These are phyloP conservation scores for Pilaira anomala DNA, from an alignment of 192 early-diverging fungal genomes.

Conservation along the genomic window DNA sequence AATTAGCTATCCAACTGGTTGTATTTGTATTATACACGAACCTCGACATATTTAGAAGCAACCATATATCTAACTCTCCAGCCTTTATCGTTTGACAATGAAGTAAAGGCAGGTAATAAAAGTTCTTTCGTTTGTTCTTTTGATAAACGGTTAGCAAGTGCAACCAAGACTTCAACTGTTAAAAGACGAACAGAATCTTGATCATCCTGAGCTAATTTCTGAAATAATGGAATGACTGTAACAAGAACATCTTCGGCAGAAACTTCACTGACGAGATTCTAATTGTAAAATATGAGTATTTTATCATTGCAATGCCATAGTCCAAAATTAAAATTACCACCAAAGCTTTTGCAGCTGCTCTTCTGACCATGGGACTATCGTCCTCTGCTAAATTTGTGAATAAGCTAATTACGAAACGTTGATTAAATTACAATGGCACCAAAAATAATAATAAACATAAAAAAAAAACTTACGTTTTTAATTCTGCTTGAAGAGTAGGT, in stretches of 20 bases:
- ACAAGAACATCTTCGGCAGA: conserved; percentile 74
- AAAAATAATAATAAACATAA: background rate
- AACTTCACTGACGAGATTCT: conserved; percentile 39
- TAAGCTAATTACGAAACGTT: conserved; percentile 39
- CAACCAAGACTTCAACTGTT: conserved; percentile 87
- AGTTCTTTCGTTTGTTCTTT: conserved; percentile 75
- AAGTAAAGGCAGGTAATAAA: conserved; percentile 70
- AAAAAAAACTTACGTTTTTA: conserved; percentile 61
- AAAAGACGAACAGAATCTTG: conserved; percentile 98
- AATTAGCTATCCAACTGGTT: background rate
- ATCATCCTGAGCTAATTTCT: conserved; percentile 75
- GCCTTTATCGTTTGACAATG: conserved; percentile 86
- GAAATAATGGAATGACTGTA: conserved; percentile 88
- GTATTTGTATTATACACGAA: conserved; percentile 33
- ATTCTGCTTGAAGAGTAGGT: conserved; percentile 76
- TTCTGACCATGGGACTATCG: conserved; percentile 97
- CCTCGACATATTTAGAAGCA: conserved; percentile 95
- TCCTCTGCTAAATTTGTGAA: conserved; percentile 85
- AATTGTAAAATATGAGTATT: conserved; percentile 1
- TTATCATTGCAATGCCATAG: background rate
- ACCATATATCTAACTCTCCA: conserved; percentile 99
- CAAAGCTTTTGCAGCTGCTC: conserved; percentile 85
- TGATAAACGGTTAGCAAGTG: conserved; percentile 78
- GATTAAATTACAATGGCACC: conserved; percentile 5
- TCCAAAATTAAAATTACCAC: conserved; percentile 47